Percentiles rank a stretch among this genome's conserved stretches.
These are phyloP conservation scores for Cladophialophora immunda DNA, from an alignment of 2,329 filamentous ascomycete genomes.

Conservation along the genomic window DNA sequence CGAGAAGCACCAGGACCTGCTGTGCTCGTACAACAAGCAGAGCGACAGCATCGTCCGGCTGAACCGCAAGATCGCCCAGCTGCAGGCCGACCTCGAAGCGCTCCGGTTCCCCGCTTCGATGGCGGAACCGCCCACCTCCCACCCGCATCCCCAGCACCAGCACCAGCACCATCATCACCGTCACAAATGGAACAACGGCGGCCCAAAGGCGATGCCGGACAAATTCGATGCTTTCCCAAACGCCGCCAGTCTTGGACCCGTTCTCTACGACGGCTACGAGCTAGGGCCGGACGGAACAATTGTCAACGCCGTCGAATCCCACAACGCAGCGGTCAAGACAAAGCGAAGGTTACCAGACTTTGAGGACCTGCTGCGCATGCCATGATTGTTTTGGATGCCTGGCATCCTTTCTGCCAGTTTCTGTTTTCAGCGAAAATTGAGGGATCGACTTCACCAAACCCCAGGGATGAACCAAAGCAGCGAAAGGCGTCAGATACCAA, in stretches of 20 bases:
- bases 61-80: conserved; percentile 22
- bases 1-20: conserved; percentile 42
- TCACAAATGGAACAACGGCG: conserved; percentile 1
- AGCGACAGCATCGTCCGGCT: conserved; percentile 23
- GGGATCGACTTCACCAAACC: not conserved
- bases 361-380: conserved; percentile 9
- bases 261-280: conserved; percentile 25
- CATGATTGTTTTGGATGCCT: not conserved
- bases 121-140: not conserved
- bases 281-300: conserved; percentile 12
- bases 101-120: conserved; percentile 7
- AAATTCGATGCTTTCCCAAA: conserved; percentile 33
- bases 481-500: not conserved
- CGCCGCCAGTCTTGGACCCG: not conserved
- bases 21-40: conserved; percentile 43
- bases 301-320: not conserved
- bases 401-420: not conserved
- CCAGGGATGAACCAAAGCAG: not conserved
- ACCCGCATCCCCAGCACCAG: not conserved
- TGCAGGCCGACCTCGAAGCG: conserved; percentile 23
- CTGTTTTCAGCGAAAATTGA: not conserved
- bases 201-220: conserved; percentile 8
- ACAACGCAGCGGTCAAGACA: not conserved
- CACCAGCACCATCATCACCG: not conserved
- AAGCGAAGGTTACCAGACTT: not conserved